A percentile compares a stretch with the other conserved stretches of the same genome.
Conservation (phyloP, 768 basidiomycete genomes). For the Megacollybia marginata region DNA sequence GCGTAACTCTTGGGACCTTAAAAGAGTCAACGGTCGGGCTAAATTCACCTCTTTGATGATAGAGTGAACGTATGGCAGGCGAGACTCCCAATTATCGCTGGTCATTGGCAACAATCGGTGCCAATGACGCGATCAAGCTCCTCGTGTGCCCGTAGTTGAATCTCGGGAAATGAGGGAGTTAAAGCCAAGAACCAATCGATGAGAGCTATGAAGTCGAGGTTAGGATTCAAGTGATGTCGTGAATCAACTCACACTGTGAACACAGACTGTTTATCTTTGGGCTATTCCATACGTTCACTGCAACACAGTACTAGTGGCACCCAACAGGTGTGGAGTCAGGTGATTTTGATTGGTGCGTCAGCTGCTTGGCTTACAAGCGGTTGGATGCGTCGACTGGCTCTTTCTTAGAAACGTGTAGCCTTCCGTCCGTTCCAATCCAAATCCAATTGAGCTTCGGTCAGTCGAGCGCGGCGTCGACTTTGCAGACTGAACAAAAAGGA, state of each 20-base stretch:
- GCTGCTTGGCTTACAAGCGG: no score
- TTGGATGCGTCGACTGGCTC: no score
- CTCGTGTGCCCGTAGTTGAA: constrained; percentile 21
- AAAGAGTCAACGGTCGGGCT: not conserved
- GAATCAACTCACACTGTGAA: constrained; percentile 18
- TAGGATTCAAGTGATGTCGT: no score
- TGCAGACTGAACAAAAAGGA: no score
- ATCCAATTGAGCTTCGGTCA: no score
- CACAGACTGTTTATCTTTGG: constrained; percentile 20
- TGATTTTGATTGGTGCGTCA: no score
- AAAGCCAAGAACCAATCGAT: constrained; percentile 27
- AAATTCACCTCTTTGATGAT: constrained; percentile 17
- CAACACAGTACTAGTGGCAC: no score
- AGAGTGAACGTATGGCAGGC: constrained; percentile 21
- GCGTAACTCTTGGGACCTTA: constrained; percentile 15
- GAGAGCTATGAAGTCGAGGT: constrained; percentile 14
- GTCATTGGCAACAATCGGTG: constrained; percentile 15
- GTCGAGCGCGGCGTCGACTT: no score
- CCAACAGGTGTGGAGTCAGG: no score
- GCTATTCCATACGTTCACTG: no score
- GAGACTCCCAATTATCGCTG: constrained; percentile 10
- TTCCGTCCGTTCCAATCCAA: no score
- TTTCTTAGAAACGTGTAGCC: no score
- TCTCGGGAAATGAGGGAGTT: constrained; percentile 20
- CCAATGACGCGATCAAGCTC: constrained; percentile 30